Percentiles rank a stretch among this genome's conserved stretches.
These are phyloP conservation scores for Cordyceps pruinosa DNA, from an alignment of 2,329 filamentous ascomycete genomes.

Conservation along the genomic window DNA sequence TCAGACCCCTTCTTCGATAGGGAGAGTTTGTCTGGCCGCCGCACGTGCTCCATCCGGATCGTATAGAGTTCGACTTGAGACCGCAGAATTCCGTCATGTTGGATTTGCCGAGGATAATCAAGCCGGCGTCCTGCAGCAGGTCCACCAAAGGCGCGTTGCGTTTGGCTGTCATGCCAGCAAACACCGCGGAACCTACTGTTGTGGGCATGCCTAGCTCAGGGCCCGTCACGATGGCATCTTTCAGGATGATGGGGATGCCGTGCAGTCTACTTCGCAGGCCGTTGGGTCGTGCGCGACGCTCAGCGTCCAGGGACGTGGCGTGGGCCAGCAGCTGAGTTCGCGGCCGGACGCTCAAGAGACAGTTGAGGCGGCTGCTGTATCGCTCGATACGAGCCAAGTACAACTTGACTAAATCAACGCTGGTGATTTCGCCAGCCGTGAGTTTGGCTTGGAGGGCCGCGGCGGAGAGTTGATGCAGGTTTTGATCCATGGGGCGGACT, in stretches of 20 bases:
- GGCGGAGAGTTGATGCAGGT: slow-evolving; percentile 1
- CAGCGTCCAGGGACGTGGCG: slow-evolving; percentile 4
- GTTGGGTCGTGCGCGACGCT: not conserved
- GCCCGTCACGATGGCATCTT: slow-evolving; percentile 9
- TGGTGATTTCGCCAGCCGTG: not conserved
- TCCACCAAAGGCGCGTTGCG: slow-evolving; percentile 7
- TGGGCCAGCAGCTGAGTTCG: not conserved
- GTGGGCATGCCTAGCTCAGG: slow-evolving; percentile 11
- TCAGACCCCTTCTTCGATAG: slow-evolving; percentile 3
- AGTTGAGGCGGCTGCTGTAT: not conserved
- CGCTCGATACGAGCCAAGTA: not conserved
- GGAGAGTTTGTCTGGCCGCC: slow-evolving; percentile 11
- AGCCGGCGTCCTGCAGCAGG: slow-evolving; percentile 6
- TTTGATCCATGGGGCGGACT: not conserved
- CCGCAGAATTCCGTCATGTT: slow-evolving; percentile 14
- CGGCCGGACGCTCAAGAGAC: not conserved
- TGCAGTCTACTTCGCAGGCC: slow-evolving; percentile 5
- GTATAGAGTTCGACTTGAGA: not conserved
- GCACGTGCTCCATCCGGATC: not conserved
- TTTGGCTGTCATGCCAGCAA: not conserved
- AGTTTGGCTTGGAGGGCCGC: slow-evolving; percentile 2
- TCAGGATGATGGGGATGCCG: slow-evolving; percentile 9
- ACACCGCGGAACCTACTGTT: slow-evolving; percentile 1
- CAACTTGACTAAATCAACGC: not conserved
- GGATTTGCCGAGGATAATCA: slow-evolving; percentile 11